Evolutionary conservation across 345 rosid genomes (phyloP).

Genomic region (Syzygium grande): DNA sequence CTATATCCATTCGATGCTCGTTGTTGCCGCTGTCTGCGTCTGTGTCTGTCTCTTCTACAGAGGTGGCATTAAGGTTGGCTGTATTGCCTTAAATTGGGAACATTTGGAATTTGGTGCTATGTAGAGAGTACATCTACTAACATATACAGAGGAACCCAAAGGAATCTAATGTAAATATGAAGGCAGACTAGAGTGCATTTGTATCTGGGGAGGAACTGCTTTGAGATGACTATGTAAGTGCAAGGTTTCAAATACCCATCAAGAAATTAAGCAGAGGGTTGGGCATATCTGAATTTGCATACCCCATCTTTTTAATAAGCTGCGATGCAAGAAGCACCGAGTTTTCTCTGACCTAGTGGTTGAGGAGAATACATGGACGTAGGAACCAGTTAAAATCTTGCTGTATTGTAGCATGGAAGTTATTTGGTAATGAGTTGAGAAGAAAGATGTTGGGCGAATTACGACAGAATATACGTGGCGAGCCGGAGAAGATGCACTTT

Average conservation of each 20-base stretch:
- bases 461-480: neutral
- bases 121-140: constrained; percentile 14
- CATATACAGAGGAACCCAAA: neutral
- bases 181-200: neutral
- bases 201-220: neutral
- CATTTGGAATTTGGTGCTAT: constrained; percentile 58
- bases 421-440: neutral
- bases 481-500: neutral
- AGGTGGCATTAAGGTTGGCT: constrained; percentile 52
- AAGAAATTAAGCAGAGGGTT: neutral
- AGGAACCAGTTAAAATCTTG: neutral
- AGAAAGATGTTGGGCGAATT: neutral
- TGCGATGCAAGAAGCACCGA: neutral
- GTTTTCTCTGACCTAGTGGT: neutral
- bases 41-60: constrained; percentile 85
- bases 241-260: neutral
- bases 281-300: neutral
- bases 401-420: neutral
- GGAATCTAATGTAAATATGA: neutral
- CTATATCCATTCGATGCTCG: constrained; percentile 70
- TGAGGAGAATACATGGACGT: neutral
- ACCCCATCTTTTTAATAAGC: neutral
- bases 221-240: neutral
- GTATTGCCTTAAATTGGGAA: constrained; percentile 70
- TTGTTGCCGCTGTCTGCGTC: constrained; percentile 85